Conservation (phyloP, 352 stramenopile genomes). For the Pythium angustatum region DNA sequence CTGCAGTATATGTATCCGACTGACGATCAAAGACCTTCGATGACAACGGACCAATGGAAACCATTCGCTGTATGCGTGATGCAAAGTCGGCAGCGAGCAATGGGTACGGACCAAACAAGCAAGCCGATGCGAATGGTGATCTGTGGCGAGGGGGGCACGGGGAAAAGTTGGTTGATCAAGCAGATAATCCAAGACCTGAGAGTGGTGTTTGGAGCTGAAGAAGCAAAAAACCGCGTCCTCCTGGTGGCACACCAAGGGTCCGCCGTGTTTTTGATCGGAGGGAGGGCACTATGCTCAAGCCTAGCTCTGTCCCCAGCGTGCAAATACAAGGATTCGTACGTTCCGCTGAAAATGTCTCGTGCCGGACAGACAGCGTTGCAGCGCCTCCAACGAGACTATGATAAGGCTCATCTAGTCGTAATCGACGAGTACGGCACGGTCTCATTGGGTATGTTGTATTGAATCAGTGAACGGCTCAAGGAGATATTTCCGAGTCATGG, state of each 20-base stretch:
- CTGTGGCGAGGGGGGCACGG: neutral
- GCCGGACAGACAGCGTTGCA: neutral
- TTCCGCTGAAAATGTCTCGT: neutral
- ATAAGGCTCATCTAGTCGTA: neutral
- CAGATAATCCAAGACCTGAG: neutral
- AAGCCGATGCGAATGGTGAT: neutral
- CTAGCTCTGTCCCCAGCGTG: neutral
- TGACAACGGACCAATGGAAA: neutral
- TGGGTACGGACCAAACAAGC: neutral
- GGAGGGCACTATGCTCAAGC: neutral
- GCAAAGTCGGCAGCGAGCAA: neutral
- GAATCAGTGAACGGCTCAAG: constrained; percentile 1
- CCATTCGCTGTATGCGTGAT: neutral
- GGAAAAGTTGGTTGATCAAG: constrained; percentile 1
- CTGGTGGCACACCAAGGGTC: constrained; percentile 5
- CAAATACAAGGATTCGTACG: neutral
- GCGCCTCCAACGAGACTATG: neutral
- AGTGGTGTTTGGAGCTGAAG: neutral
- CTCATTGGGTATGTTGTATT: neutral
- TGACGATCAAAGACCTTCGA: neutral
- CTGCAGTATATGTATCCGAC: neutral
- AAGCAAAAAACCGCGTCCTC: neutral
- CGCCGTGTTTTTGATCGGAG: neutral
- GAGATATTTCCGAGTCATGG: constrained; percentile 1
- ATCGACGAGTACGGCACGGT: constrained; percentile 4